phyloP scores from a whole-genome alignment of 805 yeast genomes.

The Komagataella ulmi region DNA sequence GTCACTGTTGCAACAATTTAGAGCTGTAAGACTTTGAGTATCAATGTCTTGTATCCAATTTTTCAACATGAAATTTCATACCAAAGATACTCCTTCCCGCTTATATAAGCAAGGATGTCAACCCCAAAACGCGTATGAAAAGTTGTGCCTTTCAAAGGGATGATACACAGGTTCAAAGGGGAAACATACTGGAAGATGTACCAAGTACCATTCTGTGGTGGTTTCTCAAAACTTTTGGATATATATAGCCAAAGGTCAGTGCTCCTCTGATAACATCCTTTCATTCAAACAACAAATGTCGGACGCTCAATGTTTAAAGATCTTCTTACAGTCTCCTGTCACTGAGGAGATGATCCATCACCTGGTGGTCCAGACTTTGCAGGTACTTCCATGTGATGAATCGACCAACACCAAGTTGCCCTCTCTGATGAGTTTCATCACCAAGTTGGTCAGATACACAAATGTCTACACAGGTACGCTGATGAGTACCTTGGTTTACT shows the following conservation, averaged over 20 bases:
- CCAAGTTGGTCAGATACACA: constrained; percentile 58
- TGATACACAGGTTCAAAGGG: background rate
- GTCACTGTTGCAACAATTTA: too few relatives aligned
- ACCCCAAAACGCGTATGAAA: background rate
- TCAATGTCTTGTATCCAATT: background rate
- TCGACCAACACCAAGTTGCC: constrained; percentile 34
- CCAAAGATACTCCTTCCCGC: background rate
- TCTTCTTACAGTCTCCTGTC: constrained; percentile 52
- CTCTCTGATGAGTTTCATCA: constrained; percentile 62
- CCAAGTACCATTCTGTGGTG: background rate
- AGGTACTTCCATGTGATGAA: constrained; percentile 45
- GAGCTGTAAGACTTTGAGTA: background rate
- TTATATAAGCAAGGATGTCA: background rate
- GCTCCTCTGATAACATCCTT: background rate
- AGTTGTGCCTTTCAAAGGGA: background rate
- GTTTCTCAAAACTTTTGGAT: background rate
- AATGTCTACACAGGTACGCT: constrained; percentile 74
- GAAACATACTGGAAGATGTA: background rate
- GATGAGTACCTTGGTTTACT: constrained; percentile 57
- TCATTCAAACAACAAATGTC: constrained; percentile 17
- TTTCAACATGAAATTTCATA: background rate
- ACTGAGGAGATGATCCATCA: constrained; percentile 65
- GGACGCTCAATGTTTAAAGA: constrained; percentile 41
- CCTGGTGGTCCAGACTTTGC: constrained; percentile 51
- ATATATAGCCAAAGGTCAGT: background rate